Evolutionary conservation across 192 early-diverging fungal species (phyloP).

Genomic region (Linnemannia elongata): DNA sequence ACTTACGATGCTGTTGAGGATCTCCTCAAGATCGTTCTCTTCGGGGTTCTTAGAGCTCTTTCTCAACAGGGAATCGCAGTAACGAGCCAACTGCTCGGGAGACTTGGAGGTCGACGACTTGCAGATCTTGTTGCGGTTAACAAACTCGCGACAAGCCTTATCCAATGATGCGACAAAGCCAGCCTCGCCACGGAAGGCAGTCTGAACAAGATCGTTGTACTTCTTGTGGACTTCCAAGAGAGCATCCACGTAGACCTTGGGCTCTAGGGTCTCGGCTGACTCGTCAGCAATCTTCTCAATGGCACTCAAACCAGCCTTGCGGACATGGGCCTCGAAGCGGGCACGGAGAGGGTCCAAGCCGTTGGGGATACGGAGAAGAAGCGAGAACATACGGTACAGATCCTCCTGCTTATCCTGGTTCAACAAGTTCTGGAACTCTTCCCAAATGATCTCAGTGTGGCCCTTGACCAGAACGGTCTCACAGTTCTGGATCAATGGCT

Average conservation of each 20-base stretch:
- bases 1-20: conserved; percentile 81
- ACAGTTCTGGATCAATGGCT: conserved; percentile 83
- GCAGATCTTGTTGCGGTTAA: conserved; percentile 93
- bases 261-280: conserved; percentile 72
- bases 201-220: conserved; percentile 83
- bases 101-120: conserved; percentile 76
- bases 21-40: conserved; percentile 77
- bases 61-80: conserved; percentile 89
- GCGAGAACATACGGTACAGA: conserved; percentile 87
- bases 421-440: conserved; percentile 93
- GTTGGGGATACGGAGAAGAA: conserved; percentile 85
- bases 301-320: conserved; percentile 81
- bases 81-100: conserved; percentile 91
- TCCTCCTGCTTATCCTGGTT: conserved; percentile 91
- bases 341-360: conserved; percentile 85
- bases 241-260: conserved; percentile 89
- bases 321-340: conserved; percentile 84
- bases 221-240: conserved; percentile 90
- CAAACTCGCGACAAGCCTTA: conserved; percentile 93
- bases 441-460: conserved; percentile 85
- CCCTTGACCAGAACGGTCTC: conserved; percentile 90
- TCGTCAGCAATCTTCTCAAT: conserved; percentile 81
- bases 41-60: conserved; percentile 87
- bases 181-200: conserved; percentile 85
- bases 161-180: conserved; percentile 93